Conservation (phyloP, 805 yeast genomes). For the Yarrowia deformans region DNA sequence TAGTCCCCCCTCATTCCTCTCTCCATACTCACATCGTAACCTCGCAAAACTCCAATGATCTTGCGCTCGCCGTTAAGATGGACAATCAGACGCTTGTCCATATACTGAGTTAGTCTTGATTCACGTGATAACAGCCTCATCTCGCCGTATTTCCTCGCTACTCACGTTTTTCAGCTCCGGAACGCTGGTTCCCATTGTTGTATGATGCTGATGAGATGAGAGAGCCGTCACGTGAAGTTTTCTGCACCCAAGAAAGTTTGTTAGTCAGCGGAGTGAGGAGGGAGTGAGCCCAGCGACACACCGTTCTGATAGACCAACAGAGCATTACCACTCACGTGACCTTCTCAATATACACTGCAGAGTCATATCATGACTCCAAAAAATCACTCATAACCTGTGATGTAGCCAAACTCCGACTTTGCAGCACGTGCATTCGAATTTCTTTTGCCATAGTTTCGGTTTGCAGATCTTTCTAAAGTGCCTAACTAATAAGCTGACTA, state of each 20-base stretch:
- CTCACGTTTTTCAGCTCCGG: slow-evolving; percentile 51
- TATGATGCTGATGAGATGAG: slow-evolving; percentile 4
- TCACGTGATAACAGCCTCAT: neutral
- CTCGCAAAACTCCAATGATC: slow-evolving; percentile 81
- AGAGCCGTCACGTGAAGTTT: slow-evolving; percentile 10
- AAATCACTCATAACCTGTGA: no score
- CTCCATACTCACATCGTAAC: slow-evolving; percentile 67
- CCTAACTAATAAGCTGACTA: no score
- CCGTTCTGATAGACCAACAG: no score
- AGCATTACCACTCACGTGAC: no score
- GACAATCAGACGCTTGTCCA: slow-evolving; percentile 76
- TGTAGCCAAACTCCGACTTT: no score
- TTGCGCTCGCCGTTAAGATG: slow-evolving; percentile 81
- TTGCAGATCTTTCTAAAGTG: no score
- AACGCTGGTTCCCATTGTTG: slow-evolving; percentile 45
- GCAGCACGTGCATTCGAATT: no score
- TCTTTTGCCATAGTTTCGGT: no score
- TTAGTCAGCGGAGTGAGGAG: neutral
- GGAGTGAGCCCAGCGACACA: no score
- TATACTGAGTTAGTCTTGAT: slow-evolving; percentile 57
- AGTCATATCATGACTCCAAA: no score
- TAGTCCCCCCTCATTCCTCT: no score
- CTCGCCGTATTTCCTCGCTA: neutral
- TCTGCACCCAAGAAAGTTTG: neutral
- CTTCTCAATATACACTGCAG: no score